Conservation (phyloP, 345 rosid species). For the Eucalyptus tenuipes region DNA sequence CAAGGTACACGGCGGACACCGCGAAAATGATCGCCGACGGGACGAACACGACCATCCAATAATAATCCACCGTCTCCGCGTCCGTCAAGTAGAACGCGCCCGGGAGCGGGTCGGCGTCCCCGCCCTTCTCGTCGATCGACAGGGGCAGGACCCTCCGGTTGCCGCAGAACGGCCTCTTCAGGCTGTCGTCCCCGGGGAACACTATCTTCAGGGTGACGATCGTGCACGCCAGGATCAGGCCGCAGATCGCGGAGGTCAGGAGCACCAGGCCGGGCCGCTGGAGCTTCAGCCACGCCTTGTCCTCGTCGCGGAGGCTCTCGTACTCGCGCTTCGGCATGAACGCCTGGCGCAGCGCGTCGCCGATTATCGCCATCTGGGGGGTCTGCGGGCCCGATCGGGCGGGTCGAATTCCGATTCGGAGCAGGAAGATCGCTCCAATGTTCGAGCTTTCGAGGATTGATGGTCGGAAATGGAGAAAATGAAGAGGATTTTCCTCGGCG, state of each 20-base stretch:
- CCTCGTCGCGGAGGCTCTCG: slow-evolving; percentile 73
- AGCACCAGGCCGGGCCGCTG: slow-evolving; percentile 35
- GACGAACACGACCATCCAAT: slow-evolving; percentile 77
- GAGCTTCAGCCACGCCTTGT: slow-evolving; percentile 66
- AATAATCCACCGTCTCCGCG: slow-evolving; percentile 81
- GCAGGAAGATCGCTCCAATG: neutral
- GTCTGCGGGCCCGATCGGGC: neutral
- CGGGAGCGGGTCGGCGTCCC: slow-evolving; percentile 44
- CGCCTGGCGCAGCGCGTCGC: slow-evolving; percentile 83
- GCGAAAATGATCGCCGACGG: slow-evolving; percentile 57
- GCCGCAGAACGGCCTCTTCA: slow-evolving; percentile 66
- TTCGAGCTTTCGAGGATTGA: neutral
- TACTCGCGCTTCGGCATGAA: slow-evolving; percentile 90
- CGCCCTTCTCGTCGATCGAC: slow-evolving; percentile 28
- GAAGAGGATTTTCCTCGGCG: neutral
- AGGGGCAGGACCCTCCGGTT: slow-evolving; percentile 44
- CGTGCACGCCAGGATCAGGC: slow-evolving; percentile 36
- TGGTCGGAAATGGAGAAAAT: neutral
- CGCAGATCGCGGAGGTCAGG: slow-evolving; percentile 15
- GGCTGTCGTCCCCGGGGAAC: slow-evolving; percentile 44
- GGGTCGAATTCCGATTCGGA: neutral
- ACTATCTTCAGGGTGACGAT: slow-evolving; percentile 69
- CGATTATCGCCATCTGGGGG: slow-evolving; percentile 51
- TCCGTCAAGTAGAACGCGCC: slow-evolving; percentile 85
- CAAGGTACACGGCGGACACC: slow-evolving; percentile 53